Base-by-base conservation (phyloP, 345 rosid genomes). In the Pseudoturritis turrita region DNA sequence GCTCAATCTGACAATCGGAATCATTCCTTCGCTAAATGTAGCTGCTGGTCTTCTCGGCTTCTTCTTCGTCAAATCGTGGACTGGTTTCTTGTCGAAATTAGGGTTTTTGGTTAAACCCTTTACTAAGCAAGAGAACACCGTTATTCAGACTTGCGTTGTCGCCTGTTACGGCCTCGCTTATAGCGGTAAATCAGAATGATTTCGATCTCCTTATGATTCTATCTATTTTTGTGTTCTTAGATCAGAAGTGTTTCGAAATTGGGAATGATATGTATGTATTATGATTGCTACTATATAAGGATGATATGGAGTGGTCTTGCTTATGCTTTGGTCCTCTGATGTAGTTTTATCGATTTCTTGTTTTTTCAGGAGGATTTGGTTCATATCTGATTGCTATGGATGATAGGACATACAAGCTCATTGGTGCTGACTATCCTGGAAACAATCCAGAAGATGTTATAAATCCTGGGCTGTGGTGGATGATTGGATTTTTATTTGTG, bases 151-250 rank as follows among this genome's bases (percentile, higher is more conserved):
- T 35, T 91, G 97, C 52, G 90, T 91, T 21, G 97, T 91, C 12
- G 91, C 97, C 40, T 87, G 96, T 76, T 89, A 89, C 25, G 90
- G 91, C 72, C 93, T 91, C 57, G 97, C 96, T n/a, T 87, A 75
- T 60, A 91, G 94, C 53, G 92, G 97, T 74, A 41, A 56, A 33
- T 33, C 11, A 29, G 1, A 29, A 6, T 7, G 8, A 29, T 29
- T 29, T 29, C 6, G 33, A n/a, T n/a, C n/a, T n/a, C n/a, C 33
- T 29, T 7, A 0, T 29, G 33, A 29, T 29, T 29, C 33, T 29
- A 29, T 29, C 33, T 0, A 29, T 29, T 29, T 29, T n/a, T n/a
- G n/a, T n/a, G n/a, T n/a, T n/a, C n/a, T n/a, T n/a, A n/a, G n/a
- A n/a, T n/a, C n/a, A n/a, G n/a, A n/a, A n/a, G n/a, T n/a, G n/a